phyloP scores from a whole-genome alignment of 257 asterid genomes.

The Forsythia suspensa region DNA sequence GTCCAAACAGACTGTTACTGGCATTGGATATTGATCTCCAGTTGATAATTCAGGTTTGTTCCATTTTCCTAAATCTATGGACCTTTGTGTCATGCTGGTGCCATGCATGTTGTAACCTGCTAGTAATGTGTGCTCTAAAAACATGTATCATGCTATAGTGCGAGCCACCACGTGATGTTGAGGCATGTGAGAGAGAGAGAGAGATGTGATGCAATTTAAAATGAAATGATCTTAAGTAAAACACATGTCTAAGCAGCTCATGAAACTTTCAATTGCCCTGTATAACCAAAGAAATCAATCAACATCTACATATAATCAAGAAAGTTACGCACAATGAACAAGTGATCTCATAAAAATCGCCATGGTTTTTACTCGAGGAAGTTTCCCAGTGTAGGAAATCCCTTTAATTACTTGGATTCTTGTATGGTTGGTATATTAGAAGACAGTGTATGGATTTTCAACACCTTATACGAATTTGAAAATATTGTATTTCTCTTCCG shows the following conservation, averaged over 20 bases:
- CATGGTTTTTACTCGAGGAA: neutral
- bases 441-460: too few relatives aligned
- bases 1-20: too few relatives aligned
- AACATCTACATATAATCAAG: neutral
- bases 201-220: too few relatives aligned
- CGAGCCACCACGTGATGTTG: conserved; percentile 96
- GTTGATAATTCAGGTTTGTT: conserved; percentile 85
- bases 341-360: neutral
- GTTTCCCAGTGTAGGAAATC: too few relatives aligned
- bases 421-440: too few relatives aligned
- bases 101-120: neutral
- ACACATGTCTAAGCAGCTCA: too few relatives aligned
- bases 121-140: conserved; percentile 16
- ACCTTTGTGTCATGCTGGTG: neutral
- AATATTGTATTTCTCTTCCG: too few relatives aligned
- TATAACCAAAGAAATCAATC: neutral
- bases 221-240: too few relatives aligned
- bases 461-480: too few relatives aligned
- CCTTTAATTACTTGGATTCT: too few relatives aligned
- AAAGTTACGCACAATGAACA: neutral
- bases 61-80: neutral
- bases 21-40: conserved; percentile 81
- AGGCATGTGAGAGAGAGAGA: conserved; percentile 50
- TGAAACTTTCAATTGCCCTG: too few relatives aligned
- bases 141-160: conserved; percentile 47